These are phyloP conservation scores for Plenodomus lindquistii DNA, from an alignment of 2,329 filamentous ascomycete species.

Conservation along the genomic window DNA sequence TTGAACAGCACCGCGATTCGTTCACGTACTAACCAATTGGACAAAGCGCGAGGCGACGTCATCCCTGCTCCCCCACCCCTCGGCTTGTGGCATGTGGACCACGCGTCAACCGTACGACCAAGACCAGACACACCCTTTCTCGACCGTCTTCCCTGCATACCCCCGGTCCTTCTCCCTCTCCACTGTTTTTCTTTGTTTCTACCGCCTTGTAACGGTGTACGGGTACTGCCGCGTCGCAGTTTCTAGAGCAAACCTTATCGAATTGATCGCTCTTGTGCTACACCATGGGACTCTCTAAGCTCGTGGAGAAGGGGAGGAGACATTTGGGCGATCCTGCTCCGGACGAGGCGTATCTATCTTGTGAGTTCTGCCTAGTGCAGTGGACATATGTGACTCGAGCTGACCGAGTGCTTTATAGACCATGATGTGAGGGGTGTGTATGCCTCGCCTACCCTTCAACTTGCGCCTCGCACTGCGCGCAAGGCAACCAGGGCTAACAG, in stretches of 20 bases:
- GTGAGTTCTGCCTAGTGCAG: conserved; percentile 52
- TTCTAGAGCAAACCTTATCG: neutral
- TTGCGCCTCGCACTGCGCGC: conserved; percentile 3
- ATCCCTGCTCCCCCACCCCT: conserved; percentile 14
- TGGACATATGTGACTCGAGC: neutral
- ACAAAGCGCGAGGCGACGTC: conserved; percentile 16
- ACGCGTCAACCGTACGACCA: conserved; percentile 7
- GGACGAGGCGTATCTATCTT: conserved; percentile 71
- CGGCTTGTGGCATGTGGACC: conserved; percentile 4
- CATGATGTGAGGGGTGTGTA: conserved; percentile 66
- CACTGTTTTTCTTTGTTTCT: neutral
- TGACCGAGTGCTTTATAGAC: conserved; percentile 50
- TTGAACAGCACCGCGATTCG: neutral
- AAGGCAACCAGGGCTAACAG: conserved; percentile 18
- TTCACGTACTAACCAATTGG: conserved; percentile 9
- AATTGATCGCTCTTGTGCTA: neutral
- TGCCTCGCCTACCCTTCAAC: conserved; percentile 19
- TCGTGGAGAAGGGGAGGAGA: conserved; percentile 29
- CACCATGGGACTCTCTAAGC: conserved; percentile 16
- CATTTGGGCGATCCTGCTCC: conserved; percentile 48
- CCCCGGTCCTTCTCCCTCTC: neutral
- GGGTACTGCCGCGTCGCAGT: conserved; percentile 2
- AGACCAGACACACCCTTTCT: conserved; percentile 17
- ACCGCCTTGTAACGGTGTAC: neutral
- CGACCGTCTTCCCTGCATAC: conserved; percentile 12